Conservation (phyloP, 345 rosid species). For the Corchorus olitorius region DNA sequence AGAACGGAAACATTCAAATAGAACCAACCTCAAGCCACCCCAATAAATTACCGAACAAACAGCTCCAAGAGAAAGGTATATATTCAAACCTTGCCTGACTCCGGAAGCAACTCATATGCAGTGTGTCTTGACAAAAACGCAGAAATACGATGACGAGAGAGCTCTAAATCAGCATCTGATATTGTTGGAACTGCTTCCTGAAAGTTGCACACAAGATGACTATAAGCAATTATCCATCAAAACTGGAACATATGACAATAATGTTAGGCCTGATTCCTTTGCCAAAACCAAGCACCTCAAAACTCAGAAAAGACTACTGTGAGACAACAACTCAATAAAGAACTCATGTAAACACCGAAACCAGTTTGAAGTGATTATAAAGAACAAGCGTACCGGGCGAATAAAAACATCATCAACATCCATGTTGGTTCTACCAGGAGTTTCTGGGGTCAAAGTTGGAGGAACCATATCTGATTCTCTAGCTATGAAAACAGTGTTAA, state of each 20-base stretch:
- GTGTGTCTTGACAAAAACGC: constrained; percentile 72
- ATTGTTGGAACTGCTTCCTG: constrained; percentile 45
- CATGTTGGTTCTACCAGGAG: constrained; percentile 58
- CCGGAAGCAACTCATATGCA: constrained; percentile 94
- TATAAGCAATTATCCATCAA: constrained; percentile 5
- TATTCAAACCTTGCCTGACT: constrained; percentile 94
- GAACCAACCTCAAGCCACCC: constrained; percentile 1
- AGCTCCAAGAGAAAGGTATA: constrained; percentile 37
- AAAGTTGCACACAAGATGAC: not conserved
- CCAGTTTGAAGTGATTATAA: not conserved
- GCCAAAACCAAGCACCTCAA: not conserved
- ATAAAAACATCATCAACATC: constrained; percentile 69
- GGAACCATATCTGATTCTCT: constrained; percentile 46
- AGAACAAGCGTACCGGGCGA: constrained; percentile 45
- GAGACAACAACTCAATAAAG: not conserved
- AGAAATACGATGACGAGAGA: constrained; percentile 71
- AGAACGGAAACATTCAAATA: constrained; percentile 14
- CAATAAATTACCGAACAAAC: constrained; percentile 18
- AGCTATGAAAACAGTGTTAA: constrained; percentile 65
- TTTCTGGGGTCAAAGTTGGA: constrained; percentile 39
- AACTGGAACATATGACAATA: not conserved
- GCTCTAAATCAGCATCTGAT: constrained; percentile 66
- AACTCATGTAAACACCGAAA: not conserved
- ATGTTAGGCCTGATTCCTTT: not conserved
- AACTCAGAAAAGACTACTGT: not conserved